Evolutionary conservation across 2,329 filamentous ascomycete genomes (phyloP).

Genomic region (Madurella fahalii): DNA sequence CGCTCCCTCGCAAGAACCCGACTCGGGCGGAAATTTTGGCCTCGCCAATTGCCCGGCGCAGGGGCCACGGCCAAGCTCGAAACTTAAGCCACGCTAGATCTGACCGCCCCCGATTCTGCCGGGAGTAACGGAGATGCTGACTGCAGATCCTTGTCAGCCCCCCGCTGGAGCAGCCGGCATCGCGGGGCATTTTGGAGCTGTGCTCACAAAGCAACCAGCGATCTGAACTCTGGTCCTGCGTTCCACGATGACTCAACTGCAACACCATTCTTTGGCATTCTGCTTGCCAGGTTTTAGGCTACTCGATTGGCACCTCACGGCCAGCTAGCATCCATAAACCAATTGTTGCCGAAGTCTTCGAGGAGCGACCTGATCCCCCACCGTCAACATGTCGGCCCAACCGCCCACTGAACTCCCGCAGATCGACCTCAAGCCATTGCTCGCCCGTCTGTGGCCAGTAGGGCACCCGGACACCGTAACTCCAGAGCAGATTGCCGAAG

Average conservation of each 20-base stretch:
- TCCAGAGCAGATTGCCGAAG: constrained; percentile 80
- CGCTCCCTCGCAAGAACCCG: constrained; percentile 7
- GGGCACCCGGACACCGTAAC: constrained; percentile 48
- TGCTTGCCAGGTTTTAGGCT: neutral
- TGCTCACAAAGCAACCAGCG: constrained; percentile 5
- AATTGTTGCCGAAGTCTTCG: neutral
- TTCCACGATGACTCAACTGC: constrained; percentile 22
- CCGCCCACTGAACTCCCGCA: constrained; percentile 21
- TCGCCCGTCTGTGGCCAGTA: constrained; percentile 67
- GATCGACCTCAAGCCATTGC: constrained; percentile 64
- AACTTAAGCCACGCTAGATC: neutral
- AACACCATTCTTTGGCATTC: neutral
- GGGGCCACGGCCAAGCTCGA: constrained; percentile 6
- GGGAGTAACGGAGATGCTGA: neutral
- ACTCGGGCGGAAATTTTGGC: constrained; percentile 23
- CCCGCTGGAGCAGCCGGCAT: constrained; percentile 14
- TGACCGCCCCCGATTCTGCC: constrained; percentile 24
- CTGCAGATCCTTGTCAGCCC: constrained; percentile 12
- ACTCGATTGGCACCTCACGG: neutral
- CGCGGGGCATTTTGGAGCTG: constrained; percentile 17
- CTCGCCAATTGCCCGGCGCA: constrained; percentile 18
- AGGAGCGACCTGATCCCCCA: neutral
- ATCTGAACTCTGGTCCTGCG: constrained; percentile 2
- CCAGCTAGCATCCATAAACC: constrained; percentile 5
- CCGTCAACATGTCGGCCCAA: constrained; percentile 13